Conservation (phyloP, 108 stramenopile genomes). For the Chaetoceros muelleri region DNA sequence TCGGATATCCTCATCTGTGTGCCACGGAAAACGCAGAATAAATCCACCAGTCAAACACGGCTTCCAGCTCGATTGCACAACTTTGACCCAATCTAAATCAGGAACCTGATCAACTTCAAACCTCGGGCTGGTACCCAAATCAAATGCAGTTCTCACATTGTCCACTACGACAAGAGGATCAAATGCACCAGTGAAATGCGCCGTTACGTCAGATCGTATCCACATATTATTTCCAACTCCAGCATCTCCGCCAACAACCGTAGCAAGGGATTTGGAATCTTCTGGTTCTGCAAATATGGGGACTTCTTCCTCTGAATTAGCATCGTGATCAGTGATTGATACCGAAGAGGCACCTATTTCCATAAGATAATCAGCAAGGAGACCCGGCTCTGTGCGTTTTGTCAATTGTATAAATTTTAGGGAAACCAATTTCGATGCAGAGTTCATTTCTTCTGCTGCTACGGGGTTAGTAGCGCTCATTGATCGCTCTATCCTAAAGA, state of each 20-base stretch:
- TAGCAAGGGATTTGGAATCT: slow-evolving; percentile 5
- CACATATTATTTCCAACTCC: slow-evolving; percentile 42
- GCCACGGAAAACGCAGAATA: slow-evolving; percentile 61
- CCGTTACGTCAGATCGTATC: slow-evolving; percentile 62
- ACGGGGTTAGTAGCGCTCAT: too few species aligned
- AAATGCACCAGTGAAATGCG: slow-evolving; percentile 54
- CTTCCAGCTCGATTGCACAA: slow-evolving; percentile 68
- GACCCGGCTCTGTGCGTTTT: slow-evolving; percentile 38
- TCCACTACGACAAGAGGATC: slow-evolving; percentile 39
- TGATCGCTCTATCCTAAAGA: too few species aligned
- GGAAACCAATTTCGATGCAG: too few species aligned
- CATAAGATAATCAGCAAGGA: slow-evolving; percentile 70
- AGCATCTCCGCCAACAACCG: slow-evolving; percentile 16
- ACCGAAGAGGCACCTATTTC: slow-evolving; percentile 68
- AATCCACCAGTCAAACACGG: slow-evolving; percentile 46
- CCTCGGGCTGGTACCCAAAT: slow-evolving; percentile 6
- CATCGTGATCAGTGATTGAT: slow-evolving; percentile 56
- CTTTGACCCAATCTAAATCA: slow-evolving; percentile 65
- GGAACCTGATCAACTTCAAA: slow-evolving; percentile 41
- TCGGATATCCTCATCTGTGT: slow-evolving; percentile 39
- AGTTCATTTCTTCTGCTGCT: too few species aligned
- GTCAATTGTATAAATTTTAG: too few species aligned
- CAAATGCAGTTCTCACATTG: slow-evolving; percentile 33
- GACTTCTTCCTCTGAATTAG: slow-evolving; percentile 36
- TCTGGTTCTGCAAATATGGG: slow-evolving; percentile 45